Percentiles rank a stretch among this genome's conserved stretches.
Evolutionary conservation across 2,329 filamentous ascomycete genomes (phyloP).

Genomic region (Thelonectria discophora): DNA sequence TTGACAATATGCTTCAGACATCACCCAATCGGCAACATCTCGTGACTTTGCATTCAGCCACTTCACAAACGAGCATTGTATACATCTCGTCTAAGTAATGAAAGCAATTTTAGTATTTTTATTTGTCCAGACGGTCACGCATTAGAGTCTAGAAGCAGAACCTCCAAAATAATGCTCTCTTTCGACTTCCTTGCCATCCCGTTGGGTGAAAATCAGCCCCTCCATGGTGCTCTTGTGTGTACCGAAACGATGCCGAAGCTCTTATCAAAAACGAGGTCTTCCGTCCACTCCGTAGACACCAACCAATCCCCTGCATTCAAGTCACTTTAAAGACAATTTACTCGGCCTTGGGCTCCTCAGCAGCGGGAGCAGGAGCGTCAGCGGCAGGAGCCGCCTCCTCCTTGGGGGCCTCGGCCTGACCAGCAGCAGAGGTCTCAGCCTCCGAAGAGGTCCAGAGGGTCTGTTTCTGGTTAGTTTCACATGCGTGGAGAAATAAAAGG

Average conservation of each 20-base stretch:
- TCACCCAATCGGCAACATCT: background rate
- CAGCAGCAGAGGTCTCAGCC: conserved; percentile 78
- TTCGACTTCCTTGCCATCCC: conserved; percentile 51
- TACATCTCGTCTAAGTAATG: conserved; percentile 36
- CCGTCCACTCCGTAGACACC: conserved; percentile 73
- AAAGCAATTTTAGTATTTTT: conserved; percentile 61
- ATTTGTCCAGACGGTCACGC: conserved; percentile 65
- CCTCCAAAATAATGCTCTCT: conserved; percentile 59
- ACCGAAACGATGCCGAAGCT: conserved; percentile 60
- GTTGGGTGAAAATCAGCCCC: conserved; percentile 48
- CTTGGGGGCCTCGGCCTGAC: conserved; percentile 60
- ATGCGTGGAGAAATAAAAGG: too few species aligned
- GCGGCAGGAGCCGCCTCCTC: conserved; percentile 60
- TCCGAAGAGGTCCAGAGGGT: conserved; percentile 99
- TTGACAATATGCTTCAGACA: conserved; percentile 23
- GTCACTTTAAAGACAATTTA: conserved; percentile 53
- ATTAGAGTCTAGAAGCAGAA: conserved; percentile 65
- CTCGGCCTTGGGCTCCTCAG: conserved; percentile 76
- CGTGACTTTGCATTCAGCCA: background rate
- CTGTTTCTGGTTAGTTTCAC: too few species aligned
- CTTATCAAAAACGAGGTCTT: conserved; percentile 63
- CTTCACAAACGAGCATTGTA: background rate
- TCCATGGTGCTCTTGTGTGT: conserved; percentile 53
- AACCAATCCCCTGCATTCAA: conserved; percentile 57
- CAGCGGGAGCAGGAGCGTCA: conserved; percentile 59